Base-by-base conservation (phyloP, 306 rosid species). In the Lupinus albus region DNA sequence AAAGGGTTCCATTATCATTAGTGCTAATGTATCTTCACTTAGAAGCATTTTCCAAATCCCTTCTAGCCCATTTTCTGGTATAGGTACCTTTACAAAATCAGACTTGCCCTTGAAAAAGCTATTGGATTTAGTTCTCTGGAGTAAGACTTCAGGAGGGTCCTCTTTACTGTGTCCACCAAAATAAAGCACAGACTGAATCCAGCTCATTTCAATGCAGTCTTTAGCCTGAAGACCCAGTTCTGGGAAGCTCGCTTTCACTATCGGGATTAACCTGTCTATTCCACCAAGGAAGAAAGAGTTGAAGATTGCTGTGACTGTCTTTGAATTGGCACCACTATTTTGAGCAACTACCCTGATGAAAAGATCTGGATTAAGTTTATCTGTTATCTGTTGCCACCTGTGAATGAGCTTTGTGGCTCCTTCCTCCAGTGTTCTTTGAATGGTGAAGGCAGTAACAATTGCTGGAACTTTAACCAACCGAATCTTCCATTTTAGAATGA, bases 401-500 rank as follows among this genome's bases (percentile, higher is more conserved):
- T 47, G 62, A 42, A 89, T 77, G 25, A 89, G 61, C 55, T 64
- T 81, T 4, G 90, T 85, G 7, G 78, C 79, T 16, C 57, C 72
- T 18, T 82, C 73, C 12, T 85, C 94, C 48, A 78, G 28, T 4
- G 70, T 58, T 15, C 68, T 76, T 5, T 70, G 64, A 11, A 84
- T 76, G 2, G 72, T 62, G 60, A 89, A 89, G 5, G 79, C 72
- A 0, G 89, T 81, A 5, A 89, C 89, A 2, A 45, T 83, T 20
- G 78, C 63, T n/a, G 96, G 94, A 18, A 87, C 86, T 0, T 79
- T 32, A 50, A 89, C 89, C 36, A 87, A 38, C 51, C 61, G 63
- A 2, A 89, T 9, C 36, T 73, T 85, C 80, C 82, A 89, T 2
- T 89, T 60, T 2, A 83, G 12, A 1, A 87, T 55, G 5, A 89